Percentiles rank a stretch among this genome's conserved stretches.
Evolutionary conservation across 164 flowering plant genomes (phyloP).

Genomic region (Nelumbo lutea): DNA sequence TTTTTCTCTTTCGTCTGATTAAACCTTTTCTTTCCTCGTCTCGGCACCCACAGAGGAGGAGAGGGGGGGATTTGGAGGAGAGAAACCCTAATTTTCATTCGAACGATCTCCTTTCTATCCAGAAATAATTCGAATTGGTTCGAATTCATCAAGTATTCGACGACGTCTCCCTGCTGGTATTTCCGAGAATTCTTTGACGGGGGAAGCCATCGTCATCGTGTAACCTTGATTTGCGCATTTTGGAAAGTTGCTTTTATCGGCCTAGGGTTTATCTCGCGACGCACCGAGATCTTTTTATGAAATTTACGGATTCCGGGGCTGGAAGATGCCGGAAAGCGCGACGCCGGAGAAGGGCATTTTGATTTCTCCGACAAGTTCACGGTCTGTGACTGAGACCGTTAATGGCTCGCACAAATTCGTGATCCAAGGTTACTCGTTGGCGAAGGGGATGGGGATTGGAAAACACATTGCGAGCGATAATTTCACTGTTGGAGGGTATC

Average conservation of each 20-base stretch:
- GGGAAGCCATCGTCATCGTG: neutral
- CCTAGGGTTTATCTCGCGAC: slow-evolving; percentile 1
- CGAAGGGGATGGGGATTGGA: slow-evolving; percentile 89
- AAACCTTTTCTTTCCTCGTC: neutral
- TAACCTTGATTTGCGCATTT: neutral
- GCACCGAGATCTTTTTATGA: slow-evolving; percentile 18
- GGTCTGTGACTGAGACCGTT: slow-evolving; percentile 62
- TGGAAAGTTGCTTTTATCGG: neutral
- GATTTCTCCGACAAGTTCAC: slow-evolving; percentile 55
- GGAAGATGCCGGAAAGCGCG: slow-evolving; percentile 17
- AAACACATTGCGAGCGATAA: slow-evolving; percentile 82
- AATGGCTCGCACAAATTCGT: slow-evolving; percentile 84
- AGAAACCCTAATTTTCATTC: slow-evolving; percentile 8
- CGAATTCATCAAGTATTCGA: neutral
- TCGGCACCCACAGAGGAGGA: neutral
- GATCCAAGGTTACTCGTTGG: slow-evolving; percentile 78
- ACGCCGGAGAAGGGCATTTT: slow-evolving; percentile 2
- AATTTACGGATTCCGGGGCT: slow-evolving; percentile 6
- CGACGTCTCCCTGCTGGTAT: neutral
- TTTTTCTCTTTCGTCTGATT: too few relatives aligned
- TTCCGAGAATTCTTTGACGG: neutral
- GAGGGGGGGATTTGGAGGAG: neutral
- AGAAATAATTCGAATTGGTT: neutral
- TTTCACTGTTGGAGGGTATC: slow-evolving; percentile 75
- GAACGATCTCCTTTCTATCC: neutral